phyloP scores from a whole-genome alignment of 176 grass and related monocot genomes.

The Carex kokanica region DNA sequence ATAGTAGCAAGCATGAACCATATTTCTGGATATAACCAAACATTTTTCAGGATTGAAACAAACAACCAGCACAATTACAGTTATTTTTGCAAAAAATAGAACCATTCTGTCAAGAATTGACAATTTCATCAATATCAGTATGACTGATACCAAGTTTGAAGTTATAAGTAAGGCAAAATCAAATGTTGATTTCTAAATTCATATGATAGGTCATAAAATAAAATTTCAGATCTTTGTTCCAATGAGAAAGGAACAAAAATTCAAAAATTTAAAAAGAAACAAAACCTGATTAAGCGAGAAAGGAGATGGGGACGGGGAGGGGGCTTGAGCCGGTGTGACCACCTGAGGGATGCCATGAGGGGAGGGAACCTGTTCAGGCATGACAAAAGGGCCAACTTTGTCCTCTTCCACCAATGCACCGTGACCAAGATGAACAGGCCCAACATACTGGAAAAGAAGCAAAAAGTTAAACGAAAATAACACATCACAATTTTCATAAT shows the following conservation, averaged over 20 bases:
- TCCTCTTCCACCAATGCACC: constrained; percentile 79
- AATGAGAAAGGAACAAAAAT: not conserved
- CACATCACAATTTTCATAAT: not conserved
- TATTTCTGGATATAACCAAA: constrained; percentile 8
- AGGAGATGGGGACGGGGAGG: constrained; percentile 55
- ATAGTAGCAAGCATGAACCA: not conserved
- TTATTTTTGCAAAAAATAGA: not conserved
- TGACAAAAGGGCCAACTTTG: constrained; percentile 63
- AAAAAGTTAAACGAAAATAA: not conserved
- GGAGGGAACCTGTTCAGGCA: constrained; percentile 72
- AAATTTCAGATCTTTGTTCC: not conserved
- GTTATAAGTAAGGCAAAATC: constrained; percentile 3
- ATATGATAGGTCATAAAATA: not conserved
- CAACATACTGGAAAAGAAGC: constrained; percentile 51
- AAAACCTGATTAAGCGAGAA: constrained; percentile 91
- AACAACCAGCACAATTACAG: not conserved
- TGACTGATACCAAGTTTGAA: not conserved
- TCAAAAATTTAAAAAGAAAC: constrained; percentile 24
- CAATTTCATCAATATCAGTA: not conserved
- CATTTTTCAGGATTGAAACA: not conserved
- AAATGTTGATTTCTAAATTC: not conserved
- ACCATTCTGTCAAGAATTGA: not conserved
- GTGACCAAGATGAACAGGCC: constrained; percentile 59
- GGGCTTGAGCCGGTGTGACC: constrained; percentile 54
- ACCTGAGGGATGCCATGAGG: constrained; percentile 39